A percentile compares a stretch with the other conserved stretches of the same genome.
These are phyloP conservation scores for Neospora caninum DNA, from an alignment of 169 alveolate species.

Conservation along the genomic window DNA sequence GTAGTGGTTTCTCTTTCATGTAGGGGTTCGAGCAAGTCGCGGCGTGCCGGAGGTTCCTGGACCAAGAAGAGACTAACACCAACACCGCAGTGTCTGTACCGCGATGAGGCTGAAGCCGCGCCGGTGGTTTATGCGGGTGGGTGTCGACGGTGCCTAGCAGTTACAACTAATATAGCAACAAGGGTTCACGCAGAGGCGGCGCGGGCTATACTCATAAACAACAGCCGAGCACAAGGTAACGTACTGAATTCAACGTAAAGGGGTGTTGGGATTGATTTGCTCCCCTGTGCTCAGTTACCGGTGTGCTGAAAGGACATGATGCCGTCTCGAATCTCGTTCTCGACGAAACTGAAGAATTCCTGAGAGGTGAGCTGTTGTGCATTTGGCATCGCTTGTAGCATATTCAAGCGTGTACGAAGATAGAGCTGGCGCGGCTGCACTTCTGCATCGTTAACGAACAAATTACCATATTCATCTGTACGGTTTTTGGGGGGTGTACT, in stretches of 20 bases:
- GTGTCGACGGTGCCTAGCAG: background rate
- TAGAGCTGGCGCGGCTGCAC: background rate
- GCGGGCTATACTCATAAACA: too few species aligned
- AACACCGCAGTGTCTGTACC: too few species aligned
- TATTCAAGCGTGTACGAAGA: background rate
- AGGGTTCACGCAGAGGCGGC: too few species aligned
- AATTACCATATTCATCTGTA: background rate
- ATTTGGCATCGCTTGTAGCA: background rate
- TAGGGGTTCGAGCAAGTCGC: too few species aligned
- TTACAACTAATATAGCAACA: background rate
- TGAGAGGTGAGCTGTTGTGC: constrained; percentile 77
- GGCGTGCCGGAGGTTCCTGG: too few species aligned
- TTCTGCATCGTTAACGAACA: background rate
- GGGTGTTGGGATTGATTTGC: background rate
- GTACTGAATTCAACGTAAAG: too few species aligned
- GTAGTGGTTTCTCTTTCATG: too few species aligned
- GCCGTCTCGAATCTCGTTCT: constrained; percentile 87
- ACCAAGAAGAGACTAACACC: too few species aligned
- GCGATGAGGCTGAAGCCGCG: too few species aligned
- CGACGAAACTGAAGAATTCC: constrained; percentile 88
- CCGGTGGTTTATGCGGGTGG: background rate
- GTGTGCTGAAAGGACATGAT: constrained; percentile 89
- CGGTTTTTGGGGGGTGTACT: too few species aligned
- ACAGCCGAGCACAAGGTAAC: too few species aligned
- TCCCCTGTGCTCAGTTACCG: constrained; percentile 77